A percentile compares a stretch with the other conserved stretches of the same genome.
These are phyloP conservation scores for Gossypium davidsonii DNA, from an alignment of 441 rosid species.

Conservation along the genomic window DNA sequence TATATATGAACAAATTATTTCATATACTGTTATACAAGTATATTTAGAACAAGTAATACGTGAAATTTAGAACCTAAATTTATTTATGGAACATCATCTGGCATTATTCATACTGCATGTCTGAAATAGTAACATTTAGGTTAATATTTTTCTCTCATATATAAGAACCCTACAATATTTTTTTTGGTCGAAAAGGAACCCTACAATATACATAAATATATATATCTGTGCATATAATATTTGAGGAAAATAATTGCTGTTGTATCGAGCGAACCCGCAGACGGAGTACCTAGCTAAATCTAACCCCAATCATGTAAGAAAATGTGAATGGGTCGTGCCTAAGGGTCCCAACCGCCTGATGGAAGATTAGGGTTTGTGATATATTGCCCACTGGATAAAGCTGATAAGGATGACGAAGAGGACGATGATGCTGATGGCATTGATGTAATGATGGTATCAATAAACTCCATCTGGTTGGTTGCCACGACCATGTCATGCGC, in stretches of 20 bases:
- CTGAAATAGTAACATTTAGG: slow-evolving; percentile 48
- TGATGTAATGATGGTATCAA: slow-evolving; percentile 50
- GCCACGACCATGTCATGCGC: slow-evolving; percentile 25
- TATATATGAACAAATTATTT: not conserved
- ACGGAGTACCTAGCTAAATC: slow-evolving; percentile 12
- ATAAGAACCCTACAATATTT: not conserved
- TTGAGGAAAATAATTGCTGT: slow-evolving; percentile 15
- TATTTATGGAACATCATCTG: slow-evolving; percentile 18
- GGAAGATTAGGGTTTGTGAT: slow-evolving; percentile 47
- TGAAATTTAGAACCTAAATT: slow-evolving; percentile 15
- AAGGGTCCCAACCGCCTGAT: slow-evolving; percentile 46
- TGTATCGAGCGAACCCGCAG: not conserved
- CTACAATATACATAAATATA: not conserved
- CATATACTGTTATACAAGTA: not conserved
- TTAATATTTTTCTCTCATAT: not conserved
- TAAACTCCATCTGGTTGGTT: slow-evolving; percentile 40
- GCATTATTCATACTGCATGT: slow-evolving; percentile 17
- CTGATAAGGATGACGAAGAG: slow-evolving; percentile 33
- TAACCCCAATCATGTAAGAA: not conserved
- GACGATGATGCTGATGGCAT: slow-evolving; percentile 15
- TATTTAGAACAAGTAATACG: not conserved
- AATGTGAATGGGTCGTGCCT: slow-evolving; percentile 15
- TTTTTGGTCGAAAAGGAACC: too few relatives aligned
- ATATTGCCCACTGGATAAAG: slow-evolving; percentile 41
- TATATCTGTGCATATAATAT: not conserved